Evolutionary conservation across 495 filamentous ascomycete species (phyloP), one percentile per base, ranked within the genome.

Genomic region (Penicillium samsonianum): DNA sequence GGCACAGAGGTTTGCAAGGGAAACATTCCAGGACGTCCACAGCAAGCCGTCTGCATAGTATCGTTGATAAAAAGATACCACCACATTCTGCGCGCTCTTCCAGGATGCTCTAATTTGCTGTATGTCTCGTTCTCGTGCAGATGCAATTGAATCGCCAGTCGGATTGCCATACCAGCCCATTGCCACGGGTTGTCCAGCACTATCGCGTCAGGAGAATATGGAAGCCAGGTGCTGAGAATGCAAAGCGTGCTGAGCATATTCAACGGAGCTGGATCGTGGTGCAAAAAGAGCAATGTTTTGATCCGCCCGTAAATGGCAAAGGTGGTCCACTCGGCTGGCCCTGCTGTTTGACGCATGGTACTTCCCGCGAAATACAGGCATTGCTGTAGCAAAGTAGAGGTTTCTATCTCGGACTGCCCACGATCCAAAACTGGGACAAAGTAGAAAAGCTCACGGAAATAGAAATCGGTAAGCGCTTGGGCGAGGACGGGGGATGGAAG

Each of bases 131-230:
- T 47, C 4, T 57, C 16, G 23, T 66, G 64, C n/a, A 63, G 22
- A 4, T 60, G 60, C 30, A 66, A 40, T 26, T 66, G 60, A 1
- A 66, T 33, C 1, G 43, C 61, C 0, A 63, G 51, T 22, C 64
- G 53, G 6, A 57, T 58, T 25, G 54, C 57, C 53, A 63, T 54
- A 4, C 64, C 60, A 14, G 45, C 17, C 64, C 64, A 66, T 41
- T 66, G 51, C 60, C 61, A 66, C 6, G 64, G 64, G 5, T 55
- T 58, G 42, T 66, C 60, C 28, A 65, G 26, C 4, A 53, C 33
- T 14, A 65, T 35, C 14, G 30, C 43, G 5, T 52, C 55, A 5
- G 63, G 46, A 2, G 46, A 31, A 23, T 51, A 50, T 26, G 50
- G 48, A 35, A 44, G 50, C 45, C 57, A 63, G n/a, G 54, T 58